phyloP scores from a whole-genome alignment of 352 stramenopile genomes.

The Globisporangium cylindrosporum region DNA sequence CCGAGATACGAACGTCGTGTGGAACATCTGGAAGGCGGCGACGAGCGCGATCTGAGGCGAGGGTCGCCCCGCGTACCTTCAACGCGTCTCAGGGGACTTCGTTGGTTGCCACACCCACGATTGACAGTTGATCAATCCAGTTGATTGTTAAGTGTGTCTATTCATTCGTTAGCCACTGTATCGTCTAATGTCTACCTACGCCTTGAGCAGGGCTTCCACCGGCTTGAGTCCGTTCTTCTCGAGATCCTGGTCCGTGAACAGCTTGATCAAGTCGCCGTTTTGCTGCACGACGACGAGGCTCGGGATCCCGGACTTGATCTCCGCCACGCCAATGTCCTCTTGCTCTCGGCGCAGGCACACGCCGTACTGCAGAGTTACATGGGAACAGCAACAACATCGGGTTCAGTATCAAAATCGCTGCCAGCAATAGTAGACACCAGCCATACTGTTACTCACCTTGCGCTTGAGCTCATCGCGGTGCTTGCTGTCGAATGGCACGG shows the following conservation, averaged over 20 bases:
- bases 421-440: background rate
- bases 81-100: too few relatives aligned
- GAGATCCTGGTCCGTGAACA: conserved; percentile 17
- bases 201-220: conserved; percentile 12
- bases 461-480: conserved; percentile 68
- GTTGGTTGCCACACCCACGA: too few relatives aligned
- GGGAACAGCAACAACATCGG: background rate
- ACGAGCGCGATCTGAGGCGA: too few relatives aligned
- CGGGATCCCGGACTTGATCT: conserved; percentile 27
- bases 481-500: conserved; percentile 56
- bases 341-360: conserved; percentile 73
- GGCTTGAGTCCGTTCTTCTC: conserved; percentile 8
- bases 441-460: conserved; percentile 31
- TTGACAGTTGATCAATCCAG: too few relatives aligned
- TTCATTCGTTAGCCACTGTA: background rate
- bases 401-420: background rate
- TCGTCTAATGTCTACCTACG: background rate
- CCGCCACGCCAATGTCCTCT: conserved; percentile 23
- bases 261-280: conserved; percentile 19
- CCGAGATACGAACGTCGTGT: too few relatives aligned
- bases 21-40: too few relatives aligned
- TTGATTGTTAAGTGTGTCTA: background rate
- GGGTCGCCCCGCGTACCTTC: too few relatives aligned
- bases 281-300: conserved; percentile 19
- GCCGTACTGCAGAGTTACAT: conserved; percentile 39